Conservation (phyloP, 1,139 yeast genomes). For the Kazachstania sp. region DNA sequence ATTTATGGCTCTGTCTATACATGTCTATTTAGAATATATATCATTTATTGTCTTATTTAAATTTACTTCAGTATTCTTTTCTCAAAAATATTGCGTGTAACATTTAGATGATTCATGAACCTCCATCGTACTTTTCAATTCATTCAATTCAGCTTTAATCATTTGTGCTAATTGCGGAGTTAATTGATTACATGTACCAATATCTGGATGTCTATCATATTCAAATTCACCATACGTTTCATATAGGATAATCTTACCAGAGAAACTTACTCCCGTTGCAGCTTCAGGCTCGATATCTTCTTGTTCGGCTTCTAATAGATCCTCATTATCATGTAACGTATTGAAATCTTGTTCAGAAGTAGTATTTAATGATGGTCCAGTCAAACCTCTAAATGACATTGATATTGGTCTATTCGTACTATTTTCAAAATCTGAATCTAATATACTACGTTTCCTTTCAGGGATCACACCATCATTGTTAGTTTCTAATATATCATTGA, state of each 20-base stretch:
- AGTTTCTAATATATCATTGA: slow-evolving; percentile 12
- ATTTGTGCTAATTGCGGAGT: slow-evolving; percentile 84
- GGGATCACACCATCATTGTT: not conserved
- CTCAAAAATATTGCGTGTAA: slow-evolving; percentile 80
- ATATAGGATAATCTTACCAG: slow-evolving; percentile 74
- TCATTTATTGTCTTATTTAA: not conserved
- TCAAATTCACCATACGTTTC: slow-evolving; percentile 81
- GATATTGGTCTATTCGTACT: slow-evolving; percentile 44
- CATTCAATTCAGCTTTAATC: slow-evolving; percentile 79
- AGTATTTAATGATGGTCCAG: slow-evolving; percentile 47
- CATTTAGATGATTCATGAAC: slow-evolving; percentile 70
- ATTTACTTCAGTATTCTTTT: slow-evolving; percentile 8
- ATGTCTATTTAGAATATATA: not conserved
- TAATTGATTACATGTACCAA: slow-evolving; percentile 86
- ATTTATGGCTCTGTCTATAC: not conserved
- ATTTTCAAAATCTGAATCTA: not conserved
- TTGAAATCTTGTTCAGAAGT: not conserved
- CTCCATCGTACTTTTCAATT: slow-evolving; percentile 68
- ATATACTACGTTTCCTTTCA: slow-evolving; percentile 17
- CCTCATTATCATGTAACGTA: not conserved
- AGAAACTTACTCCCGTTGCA: slow-evolving; percentile 49
- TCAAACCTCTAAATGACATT: slow-evolving; percentile 59
- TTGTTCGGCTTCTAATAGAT: not conserved
- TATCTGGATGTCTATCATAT: slow-evolving; percentile 89
- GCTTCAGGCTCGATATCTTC: slow-evolving; percentile 1